Evolutionary conservation across 2,329 filamentous ascomycete genomes (phyloP), one percentile per base, ranked within the genome.

Genomic region (Trichoderma sp.): DNA sequence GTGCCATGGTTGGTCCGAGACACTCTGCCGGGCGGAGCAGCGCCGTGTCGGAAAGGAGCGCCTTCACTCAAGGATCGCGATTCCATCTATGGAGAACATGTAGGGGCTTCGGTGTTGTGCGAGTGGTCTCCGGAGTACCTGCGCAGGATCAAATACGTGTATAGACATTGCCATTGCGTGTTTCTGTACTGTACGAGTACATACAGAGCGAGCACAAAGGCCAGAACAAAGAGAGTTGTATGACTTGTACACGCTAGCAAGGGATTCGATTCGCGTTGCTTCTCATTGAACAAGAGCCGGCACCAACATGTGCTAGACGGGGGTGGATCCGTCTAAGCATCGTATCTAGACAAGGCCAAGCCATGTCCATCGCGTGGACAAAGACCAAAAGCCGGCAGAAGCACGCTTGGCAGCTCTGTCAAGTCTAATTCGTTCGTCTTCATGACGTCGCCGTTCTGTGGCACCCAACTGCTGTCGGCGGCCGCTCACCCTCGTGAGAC

Each of bases 371-470:
- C 50, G 50, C 69, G 27, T 31, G 33, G 69, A 63, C 35, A 73
- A 31, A 65, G 38, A 12, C 60, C 71, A 53, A 53, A 56, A 64
- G 71, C 69, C 60, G 38, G 60, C 41, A 64, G 38, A 56, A 53
- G 50, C 50, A 59, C 63, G 71, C 71, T 74, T 74, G 60, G 60
- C 71, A 73, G 38, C 18, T 73, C 59, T 29, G 11, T 27, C 35
- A 29, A 27, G 59, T 62, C 59, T 72, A 41, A 41, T 53, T 65
- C 35, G 45, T 76, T 75, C 56, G 64, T 74, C 38, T 76, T 38
- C 56, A 75, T 77, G 76, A 77, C 76, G 76, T 77, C 76, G 76
- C 76, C 69, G 65, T 72, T 45, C 59, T 74, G 63, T 50, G 38
- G 67, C 38, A 65, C 71, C 60, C 71, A 53, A 67, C 63, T 65